phyloP scores from a whole-genome alignment of 1,139 yeast genomes.

The Magnusiomyces starmeri region DNA sequence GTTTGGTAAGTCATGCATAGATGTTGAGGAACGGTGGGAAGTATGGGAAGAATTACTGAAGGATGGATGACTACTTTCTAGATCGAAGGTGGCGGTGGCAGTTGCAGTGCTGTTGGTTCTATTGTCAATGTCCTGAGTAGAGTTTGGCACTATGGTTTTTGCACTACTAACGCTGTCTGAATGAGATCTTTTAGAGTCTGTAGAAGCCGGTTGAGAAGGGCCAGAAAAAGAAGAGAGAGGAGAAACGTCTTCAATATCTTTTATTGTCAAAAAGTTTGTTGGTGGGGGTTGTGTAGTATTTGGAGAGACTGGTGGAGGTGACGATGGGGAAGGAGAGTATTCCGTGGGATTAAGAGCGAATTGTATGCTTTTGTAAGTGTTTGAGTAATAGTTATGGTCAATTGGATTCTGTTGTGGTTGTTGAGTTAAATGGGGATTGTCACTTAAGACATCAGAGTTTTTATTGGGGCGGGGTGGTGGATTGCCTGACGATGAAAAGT shows the following conservation, averaged over 20 bases:
- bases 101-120: too few species aligned
- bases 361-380: background rate
- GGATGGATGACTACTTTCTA: background rate
- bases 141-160: background rate
- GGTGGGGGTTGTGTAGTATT: conserved; percentile 4
- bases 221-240: conserved; percentile 12
- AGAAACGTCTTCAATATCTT: conserved; percentile 12
- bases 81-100: too few species aligned
- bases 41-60: conserved; percentile 3
- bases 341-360: background rate
- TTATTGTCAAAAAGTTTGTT: conserved; percentile 9
- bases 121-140: too few species aligned
- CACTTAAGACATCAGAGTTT: too few species aligned
- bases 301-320: conserved; percentile 5
- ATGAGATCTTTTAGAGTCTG: background rate
- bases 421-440: too few species aligned
- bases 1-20: too few species aligned
- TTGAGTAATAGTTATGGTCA: too few species aligned
- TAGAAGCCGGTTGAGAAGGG: conserved; percentile 2
- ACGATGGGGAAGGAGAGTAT: background rate
- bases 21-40: background rate
- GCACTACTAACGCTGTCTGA: background rate
- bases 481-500: too few species aligned
- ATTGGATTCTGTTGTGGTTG: too few species aligned
- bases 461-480: too few species aligned